Base-by-base conservation (phyloP, 495 filamentous ascomycete genomes). In the Hyaloscypha hepaticicola region DNA sequence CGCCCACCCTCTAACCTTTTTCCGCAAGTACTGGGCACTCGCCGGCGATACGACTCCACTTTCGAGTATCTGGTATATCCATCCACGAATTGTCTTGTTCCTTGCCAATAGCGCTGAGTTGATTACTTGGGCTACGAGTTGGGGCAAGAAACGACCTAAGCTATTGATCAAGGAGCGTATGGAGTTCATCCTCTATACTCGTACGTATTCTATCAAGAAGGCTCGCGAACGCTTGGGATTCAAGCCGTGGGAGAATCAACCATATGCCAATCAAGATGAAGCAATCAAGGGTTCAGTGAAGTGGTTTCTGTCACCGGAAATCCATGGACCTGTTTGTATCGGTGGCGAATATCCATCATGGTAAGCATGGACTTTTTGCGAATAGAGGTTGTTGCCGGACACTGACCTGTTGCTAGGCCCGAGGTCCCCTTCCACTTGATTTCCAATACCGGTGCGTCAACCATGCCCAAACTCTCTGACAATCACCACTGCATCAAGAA, bases 1-100 rank as follows among this genome's bases (percentile, higher is more conserved):
- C 0, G 79, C 95, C 29, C 96, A 93, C 74, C 97, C 97, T 80
- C 97, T 93, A 91, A 93, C 96, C 72, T 89, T 96, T 71, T 84
- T 87, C 52, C 88, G 90, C 48, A 82, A 85, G 41, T 84, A 92
- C 45, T 97, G 93, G 92, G 82, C 79, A 5, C 77, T 86, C 19
- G 85, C 85, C 21, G 86, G 87, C 55, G 83, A 84, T 22, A 76
- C 31, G 11, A 66, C 64, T 6, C 58, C 64, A 3, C 14, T 66
- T 4, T 50, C 8, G 25, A 61, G 58, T n/a, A 52, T 66, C 1
- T 66, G 64, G 64, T 50, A 57, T 50, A 49, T 66, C 26, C 64
- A 24, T 25, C 64, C 64, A 2, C 12, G 9, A 0, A 4, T 66
- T 21, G 64, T 57, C 16, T 12, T 66, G 33, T 33, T 61, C 26